phyloP scores from a whole-genome alignment of 2,329 filamentous ascomycete species.

The Fulvia fulva region DNA sequence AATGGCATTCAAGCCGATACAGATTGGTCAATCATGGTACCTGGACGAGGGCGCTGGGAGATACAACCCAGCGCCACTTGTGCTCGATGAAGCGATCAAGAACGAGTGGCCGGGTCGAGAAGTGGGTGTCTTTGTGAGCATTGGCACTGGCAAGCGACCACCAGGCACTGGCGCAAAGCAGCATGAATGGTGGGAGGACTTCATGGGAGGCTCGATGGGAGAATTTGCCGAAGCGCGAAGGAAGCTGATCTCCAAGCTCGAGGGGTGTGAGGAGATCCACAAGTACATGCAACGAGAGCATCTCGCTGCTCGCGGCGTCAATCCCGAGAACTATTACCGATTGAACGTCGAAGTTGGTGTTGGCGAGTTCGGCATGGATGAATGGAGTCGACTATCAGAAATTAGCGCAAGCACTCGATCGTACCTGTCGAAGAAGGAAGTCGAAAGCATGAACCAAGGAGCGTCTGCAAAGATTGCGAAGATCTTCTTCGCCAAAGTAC shows the following conservation, averaged over 20 bases:
- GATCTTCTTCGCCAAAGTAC: constrained; percentile 70
- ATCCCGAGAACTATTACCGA: constrained; percentile 86
- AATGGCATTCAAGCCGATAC: constrained; percentile 91
- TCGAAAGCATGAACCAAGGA: constrained; percentile 72
- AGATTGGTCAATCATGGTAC: constrained; percentile 88
- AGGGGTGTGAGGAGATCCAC: constrained; percentile 89
- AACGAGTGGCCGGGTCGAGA: constrained; percentile 96
- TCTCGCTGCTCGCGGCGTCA: constrained; percentile 68
- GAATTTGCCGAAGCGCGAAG: constrained; percentile 87
- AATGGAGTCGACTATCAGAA: constrained; percentile 89
- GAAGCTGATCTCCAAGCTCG: constrained; percentile 84
- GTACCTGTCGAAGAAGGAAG: constrained; percentile 69
- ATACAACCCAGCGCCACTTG: constrained; percentile 83
- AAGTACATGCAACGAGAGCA: constrained; percentile 78
- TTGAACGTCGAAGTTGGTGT: constrained; percentile 97
- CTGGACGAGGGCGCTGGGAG: constrained; percentile 88
- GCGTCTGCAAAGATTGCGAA: constrained; percentile 78
- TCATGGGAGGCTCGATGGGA: constrained; percentile 65
- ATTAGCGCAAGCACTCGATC: constrained; percentile 88
- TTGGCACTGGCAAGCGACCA: constrained; percentile 87
- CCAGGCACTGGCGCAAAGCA: constrained; percentile 64
- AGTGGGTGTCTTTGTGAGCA: constrained; percentile 83
- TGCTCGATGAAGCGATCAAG: constrained; percentile 82
- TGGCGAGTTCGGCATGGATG: constrained; percentile 97
- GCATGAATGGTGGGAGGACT: constrained; percentile 89